Base-by-base conservation (phyloP, 2,329 filamentous ascomycete genomes). In the Elsinoe necatrix region DNA sequence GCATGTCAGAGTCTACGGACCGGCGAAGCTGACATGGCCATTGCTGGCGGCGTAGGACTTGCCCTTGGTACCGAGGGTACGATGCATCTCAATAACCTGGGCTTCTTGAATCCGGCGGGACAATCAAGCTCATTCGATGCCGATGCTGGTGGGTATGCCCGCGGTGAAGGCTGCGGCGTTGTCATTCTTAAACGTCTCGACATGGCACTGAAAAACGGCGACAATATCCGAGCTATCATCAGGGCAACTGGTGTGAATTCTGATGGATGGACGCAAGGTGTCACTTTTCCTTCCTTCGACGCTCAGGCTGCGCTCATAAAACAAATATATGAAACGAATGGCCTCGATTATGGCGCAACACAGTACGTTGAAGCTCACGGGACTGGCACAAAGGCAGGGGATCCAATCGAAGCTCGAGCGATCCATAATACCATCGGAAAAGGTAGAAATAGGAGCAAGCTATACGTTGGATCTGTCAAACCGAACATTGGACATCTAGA, bases 101-200 rank as follows among this genome's bases (percentile, higher is more conserved):
- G 63, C 1, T 68, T 71, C 65, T 60, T 72, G 7, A 68, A 64
- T 2, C 66, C 67, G 0, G 61, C 62, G 14, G 69, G 69, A 18
- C 29, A 35, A 25, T 55, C n/a, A 6, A 52, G 59, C n/a, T 66
- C 65, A 23, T 72, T 67, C 55, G 63, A 66, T 11, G 66, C 62
- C 1, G 60, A 63, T 2, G 79, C 76, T 0, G 67, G 79, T 61
- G 78, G 77, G 4, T 79, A 73, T 63, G 77, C 70, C 14, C 71
- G 79, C 0, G 78, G 77, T 9, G 81, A 84, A 52, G 80, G 78
- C 0, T 65, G 80, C 7, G 73, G 73, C 0, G 67, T 70, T 0
- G 61, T 83, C 0, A 65, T 82, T 0, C 60, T 84, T 0, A 84
- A 83, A 63, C 68, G 64, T 1, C 63, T 83, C 1, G 66, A 63